Base-by-base conservation (phyloP, 202 grass and related monocot genomes). In the Bolboschoenoplectus hybrid region DNA sequence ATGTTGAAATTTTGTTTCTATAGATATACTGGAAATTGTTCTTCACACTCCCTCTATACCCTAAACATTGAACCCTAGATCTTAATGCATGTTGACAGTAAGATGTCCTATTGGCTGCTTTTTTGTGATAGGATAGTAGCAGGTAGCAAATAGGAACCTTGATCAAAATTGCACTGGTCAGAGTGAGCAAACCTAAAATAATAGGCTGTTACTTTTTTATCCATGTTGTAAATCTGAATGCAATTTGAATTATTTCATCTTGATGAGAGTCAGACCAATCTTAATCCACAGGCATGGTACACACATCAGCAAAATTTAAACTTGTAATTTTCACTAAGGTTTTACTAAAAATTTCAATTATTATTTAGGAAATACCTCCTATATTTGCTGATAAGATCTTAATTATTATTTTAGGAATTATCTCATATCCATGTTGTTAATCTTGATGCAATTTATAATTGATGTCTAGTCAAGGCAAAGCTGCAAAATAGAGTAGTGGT, bases 81-180 rank as follows among this genome's bases (percentile, higher is more conserved):
- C 43, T 44, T 74, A 26, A 26, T 51, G 71, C 46, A 6, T 74
- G 13, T 74, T 74, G n/a, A 47, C n/a, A 51, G 20, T 32, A 51
- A 69, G 67, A n/a, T 12, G 0, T 44, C 38, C 4, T 44, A 44
- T 69, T 17, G 40, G 14, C 39, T 44, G 12, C 2, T 69, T 43
- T 43, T 69, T 10, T 67, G 64, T 4, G 11, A 39, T 67, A 67
- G 2, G 35, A 32, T 67, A 39, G 12, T 16, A 6, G 64, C 64
- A 67, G 8, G 9, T 60, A 60, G 64, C 64, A 63, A 9, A 74
- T 52, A 74, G 70, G 70, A 74, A 50, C 46, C 19, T 26, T 74
- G 17, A 32, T 74, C 9, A 74, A 74, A 69, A 34, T 51, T 32
- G 43, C 45, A 74, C 9, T 32, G 3, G 19, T 74, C 19, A 3